Conservation (phyloP, 1,284 basidiomycete genomes). For the Schizophyllum commune region DNA sequence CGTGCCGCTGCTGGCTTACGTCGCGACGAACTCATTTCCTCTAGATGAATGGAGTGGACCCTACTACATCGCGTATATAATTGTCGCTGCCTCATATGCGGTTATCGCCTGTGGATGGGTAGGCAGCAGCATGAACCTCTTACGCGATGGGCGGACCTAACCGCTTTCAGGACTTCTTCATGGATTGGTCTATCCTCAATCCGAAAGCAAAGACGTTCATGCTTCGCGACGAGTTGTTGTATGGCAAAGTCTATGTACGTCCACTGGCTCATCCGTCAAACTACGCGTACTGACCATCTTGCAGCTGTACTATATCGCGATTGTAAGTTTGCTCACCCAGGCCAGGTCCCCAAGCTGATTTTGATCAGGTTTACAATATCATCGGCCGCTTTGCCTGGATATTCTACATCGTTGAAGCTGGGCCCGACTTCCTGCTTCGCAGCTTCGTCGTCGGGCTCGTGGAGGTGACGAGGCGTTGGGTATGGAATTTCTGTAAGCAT, state of each 20-base stretch:
- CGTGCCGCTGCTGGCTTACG: slow-evolving; percentile 43
- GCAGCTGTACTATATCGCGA: neutral
- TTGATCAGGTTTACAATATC: slow-evolving; percentile 56
- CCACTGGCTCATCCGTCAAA: neutral
- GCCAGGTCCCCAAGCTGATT: neutral
- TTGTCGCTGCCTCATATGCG: neutral
- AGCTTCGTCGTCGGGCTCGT: slow-evolving; percentile 65
- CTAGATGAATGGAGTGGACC: neutral
- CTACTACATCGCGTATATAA: neutral
- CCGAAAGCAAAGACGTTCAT: slow-evolving; percentile 52
- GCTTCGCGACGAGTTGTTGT: slow-evolving; percentile 71
- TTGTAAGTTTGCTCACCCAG: neutral
- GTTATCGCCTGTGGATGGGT: neutral
- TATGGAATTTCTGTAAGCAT: slow-evolving; percentile 89
- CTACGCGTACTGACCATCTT: neutral
- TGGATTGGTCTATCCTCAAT: slow-evolving; percentile 79
- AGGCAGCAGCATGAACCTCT: too few species aligned
- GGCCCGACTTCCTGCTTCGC: slow-evolving; percentile 46
- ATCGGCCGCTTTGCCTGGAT: slow-evolving; percentile 79
- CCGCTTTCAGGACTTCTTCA: slow-evolving; percentile 52
- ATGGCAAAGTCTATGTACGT: slow-evolving; percentile 53
- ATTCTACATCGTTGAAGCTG: slow-evolving; percentile 59
- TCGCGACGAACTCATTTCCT: slow-evolving; percentile 2
- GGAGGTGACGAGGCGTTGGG: slow-evolving; percentile 77
- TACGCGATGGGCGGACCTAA: too few species aligned